Base-by-base conservation (phyloP, 768 basidiomycete genomes). In the Lenzites betulinus region DNA sequence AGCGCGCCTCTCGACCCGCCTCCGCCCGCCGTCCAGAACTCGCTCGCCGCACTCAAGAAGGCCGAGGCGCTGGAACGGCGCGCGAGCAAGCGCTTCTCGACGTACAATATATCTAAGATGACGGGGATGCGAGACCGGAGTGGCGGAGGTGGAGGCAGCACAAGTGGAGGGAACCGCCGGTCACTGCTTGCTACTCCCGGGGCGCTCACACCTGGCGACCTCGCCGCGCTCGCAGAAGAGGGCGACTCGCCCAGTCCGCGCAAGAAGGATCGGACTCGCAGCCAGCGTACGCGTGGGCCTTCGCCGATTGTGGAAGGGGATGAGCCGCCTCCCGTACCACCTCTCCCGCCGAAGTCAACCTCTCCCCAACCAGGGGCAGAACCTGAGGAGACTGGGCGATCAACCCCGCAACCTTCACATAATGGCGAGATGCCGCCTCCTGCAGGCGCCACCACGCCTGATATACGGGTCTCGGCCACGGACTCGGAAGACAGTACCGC, bases 101-200 rank as follows among this genome's bases (percentile, higher is more conserved):
- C 88, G 1, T 98, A 96, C 71, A 92, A 95, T 64, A 90, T 98
- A 67, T 87, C 90, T 48, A 95, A 95, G 76, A 95, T 98, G 89
- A 88, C 93, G 3, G 86, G 88, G 16, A 51, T 81, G 54, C 56
- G 75, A 55, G 64, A 69, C 11, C 78, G 64, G 30, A 50, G 54
- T 11, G 57, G 79, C 36, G 69, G 64, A 36, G 70, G 71, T 18
- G 48, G 51, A 18, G 69, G 67, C n/a, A 56, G 79, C 30, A 67
- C 60, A 28, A 71, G 71, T 20, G 78, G 83, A 53, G 70, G 83
- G 18, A 89, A 90, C 72, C 78, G 90, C 39, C 81, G 86, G 42
- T 90, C 88, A 23, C 74, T 91, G 66, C 86, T 86, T 33, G 75
- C 70, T 1, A 86, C 81, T 4, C 81, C 83, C 28, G 80, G 81